phyloP scores from a whole-genome alignment of 768 basidiomycete genomes.

The Hortiboletus campestris region DNA sequence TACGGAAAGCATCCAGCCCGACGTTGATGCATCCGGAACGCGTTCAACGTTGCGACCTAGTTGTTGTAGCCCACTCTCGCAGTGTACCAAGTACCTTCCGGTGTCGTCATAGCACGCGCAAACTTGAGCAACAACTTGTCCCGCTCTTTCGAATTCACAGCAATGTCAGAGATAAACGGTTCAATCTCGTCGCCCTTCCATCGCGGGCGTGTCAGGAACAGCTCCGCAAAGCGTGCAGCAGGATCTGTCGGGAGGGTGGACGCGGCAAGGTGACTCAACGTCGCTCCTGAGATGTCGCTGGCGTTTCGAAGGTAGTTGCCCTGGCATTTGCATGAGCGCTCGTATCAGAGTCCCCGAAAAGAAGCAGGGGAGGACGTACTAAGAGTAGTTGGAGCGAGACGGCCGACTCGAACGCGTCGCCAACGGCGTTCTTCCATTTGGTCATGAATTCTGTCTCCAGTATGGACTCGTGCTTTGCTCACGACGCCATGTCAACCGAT shows the following conservation, averaged over 20 bases:
- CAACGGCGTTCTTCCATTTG: constrained; percentile 72
- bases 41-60: constrained; percentile 19
- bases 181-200: constrained; percentile 81
- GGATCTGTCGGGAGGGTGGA: constrained; percentile 75
- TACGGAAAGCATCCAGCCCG: background rate
- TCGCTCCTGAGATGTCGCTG: constrained; percentile 32
- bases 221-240: constrained; percentile 76
- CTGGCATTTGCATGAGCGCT: constrained; percentile 41
- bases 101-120: constrained; percentile 72
- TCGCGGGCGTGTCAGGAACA: constrained; percentile 76
- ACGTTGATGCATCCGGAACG: background rate
- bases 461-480: constrained; percentile 56
- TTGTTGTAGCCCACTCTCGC: constrained; percentile 61
- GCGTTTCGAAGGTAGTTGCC: constrained; percentile 66
- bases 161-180: constrained; percentile 81
- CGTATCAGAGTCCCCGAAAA: too few species aligned
- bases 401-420: constrained; percentile 67
- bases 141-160: constrained; percentile 79
- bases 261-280: constrained; percentile 73
- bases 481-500: background rate
- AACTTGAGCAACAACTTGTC: constrained; percentile 88
- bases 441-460: constrained; percentile 52
- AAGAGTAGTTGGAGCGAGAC: constrained; percentile 68
- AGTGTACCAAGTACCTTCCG: constrained; percentile 71
- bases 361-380: constrained; percentile 38